Evolutionary conservation across 2,329 filamentous ascomycete genomes (phyloP).

Genomic region (Aspergillus candidus): DNA sequence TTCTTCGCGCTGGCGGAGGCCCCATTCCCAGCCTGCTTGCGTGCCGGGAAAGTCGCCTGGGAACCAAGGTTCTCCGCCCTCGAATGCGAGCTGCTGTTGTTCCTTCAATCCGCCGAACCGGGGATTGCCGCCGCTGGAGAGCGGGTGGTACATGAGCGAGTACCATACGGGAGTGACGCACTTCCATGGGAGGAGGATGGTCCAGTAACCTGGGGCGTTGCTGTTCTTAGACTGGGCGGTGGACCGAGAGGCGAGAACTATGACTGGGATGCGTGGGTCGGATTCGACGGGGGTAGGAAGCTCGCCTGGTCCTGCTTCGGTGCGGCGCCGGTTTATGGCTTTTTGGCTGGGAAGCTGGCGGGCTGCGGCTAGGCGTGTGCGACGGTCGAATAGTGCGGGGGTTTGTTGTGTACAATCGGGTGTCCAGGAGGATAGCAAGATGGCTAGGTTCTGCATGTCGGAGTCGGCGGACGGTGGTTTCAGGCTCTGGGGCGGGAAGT

Average conservation of each 20-base stretch:
- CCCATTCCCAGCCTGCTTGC: constrained; percentile 71
- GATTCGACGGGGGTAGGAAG: constrained; percentile 51
- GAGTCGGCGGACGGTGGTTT: constrained; percentile 34
- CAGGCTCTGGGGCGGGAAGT: constrained; percentile 62
- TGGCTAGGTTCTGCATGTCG: constrained; percentile 45
- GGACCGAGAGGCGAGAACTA: constrained; percentile 59
- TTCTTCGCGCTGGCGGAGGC: constrained; percentile 57
- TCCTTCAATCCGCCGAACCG: constrained; percentile 78
- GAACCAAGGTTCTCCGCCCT: constrained; percentile 73
- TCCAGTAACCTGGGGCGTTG: constrained; percentile 67
- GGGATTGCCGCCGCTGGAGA: constrained; percentile 73
- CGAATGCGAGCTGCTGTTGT: constrained; percentile 72
- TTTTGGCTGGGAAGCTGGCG: constrained; percentile 68
- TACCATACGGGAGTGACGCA: constrained; percentile 84
- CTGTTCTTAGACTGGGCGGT: constrained; percentile 31
- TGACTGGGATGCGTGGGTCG: constrained; percentile 72
- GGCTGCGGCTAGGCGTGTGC: constrained; percentile 58
- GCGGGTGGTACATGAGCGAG: constrained; percentile 71
- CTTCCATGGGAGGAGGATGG: constrained; percentile 80
- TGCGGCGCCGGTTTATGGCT: constrained; percentile 70
- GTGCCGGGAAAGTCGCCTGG: constrained; percentile 80
- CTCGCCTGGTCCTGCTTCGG: constrained; percentile 56
- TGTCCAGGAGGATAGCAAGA: constrained; percentile 62
- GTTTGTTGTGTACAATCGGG: constrained; percentile 48
- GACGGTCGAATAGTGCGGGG: constrained; percentile 61